Percentiles rank a stretch among this genome's conserved stretches.
Conservation (phyloP, 352 stramenopile species). For the Blastocystis sp. region DNA sequence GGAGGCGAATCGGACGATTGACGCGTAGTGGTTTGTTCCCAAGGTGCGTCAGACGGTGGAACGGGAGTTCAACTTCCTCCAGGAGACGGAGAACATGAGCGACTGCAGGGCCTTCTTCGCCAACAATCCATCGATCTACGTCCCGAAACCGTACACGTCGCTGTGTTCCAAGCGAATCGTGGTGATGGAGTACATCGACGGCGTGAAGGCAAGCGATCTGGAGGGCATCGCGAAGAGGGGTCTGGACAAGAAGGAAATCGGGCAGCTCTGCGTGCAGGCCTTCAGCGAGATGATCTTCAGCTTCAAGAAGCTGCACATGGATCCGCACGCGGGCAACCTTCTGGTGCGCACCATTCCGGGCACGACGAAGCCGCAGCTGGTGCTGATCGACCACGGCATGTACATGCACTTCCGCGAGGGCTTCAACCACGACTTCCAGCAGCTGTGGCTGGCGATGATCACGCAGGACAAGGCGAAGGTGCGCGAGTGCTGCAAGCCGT, state of each 20-base stretch:
- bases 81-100: slow-evolving; percentile 40
- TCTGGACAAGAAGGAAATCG: slow-evolving; percentile 16
- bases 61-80: slow-evolving; percentile 50
- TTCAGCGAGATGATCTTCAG: slow-evolving; percentile 68
- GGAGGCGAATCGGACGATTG: neutral
- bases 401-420: slow-evolving; percentile 57
- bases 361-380: slow-evolving; percentile 34
- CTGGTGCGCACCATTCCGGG: slow-evolving; percentile 50
- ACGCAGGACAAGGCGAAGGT: slow-evolving; percentile 45
- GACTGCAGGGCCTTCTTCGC: slow-evolving; percentile 47
- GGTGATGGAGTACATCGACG: slow-evolving; percentile 69
- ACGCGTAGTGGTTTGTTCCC: slow-evolving; percentile 66
- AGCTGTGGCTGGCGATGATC: slow-evolving; percentile 68
- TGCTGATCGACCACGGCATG: slow-evolving; percentile 69
- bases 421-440: slow-evolving; percentile 43
- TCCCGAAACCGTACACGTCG: slow-evolving; percentile 31
- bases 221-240: neutral
- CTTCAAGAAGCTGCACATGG: slow-evolving; percentile 63
- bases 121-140: slow-evolving; percentile 14
- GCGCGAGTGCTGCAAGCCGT: slow-evolving; percentile 32
- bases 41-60: slow-evolving; percentile 55
- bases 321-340: slow-evolving; percentile 65
- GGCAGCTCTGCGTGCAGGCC: slow-evolving; percentile 25
- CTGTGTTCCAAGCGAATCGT: slow-evolving; percentile 58
- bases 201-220: slow-evolving; percentile 47